phyloP scores from a whole-genome alignment of 139 green algal species.

The Medakamo hakoo region DNA sequence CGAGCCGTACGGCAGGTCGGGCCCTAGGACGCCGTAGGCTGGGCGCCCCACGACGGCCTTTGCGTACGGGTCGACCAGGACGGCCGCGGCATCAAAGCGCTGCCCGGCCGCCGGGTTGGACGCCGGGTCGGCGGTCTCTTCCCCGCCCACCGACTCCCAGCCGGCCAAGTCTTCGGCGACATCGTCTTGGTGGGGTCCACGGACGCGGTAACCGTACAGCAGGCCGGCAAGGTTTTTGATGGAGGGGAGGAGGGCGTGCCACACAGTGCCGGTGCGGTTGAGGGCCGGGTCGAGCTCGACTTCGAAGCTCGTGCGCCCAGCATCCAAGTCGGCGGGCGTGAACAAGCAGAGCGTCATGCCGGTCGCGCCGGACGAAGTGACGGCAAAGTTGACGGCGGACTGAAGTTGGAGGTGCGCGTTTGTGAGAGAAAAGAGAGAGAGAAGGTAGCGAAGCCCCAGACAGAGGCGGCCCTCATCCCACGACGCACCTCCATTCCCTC shows the following conservation, averaged over 20 bases:
- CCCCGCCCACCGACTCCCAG: not conserved
- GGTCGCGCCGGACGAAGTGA: slow-evolving; percentile 41
- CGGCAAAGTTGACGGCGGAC: slow-evolving; percentile 70
- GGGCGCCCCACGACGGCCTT: slow-evolving; percentile 45
- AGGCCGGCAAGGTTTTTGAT: slow-evolving; percentile 36
- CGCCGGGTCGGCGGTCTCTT: not conserved
- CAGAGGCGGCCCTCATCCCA: too few relatives aligned
- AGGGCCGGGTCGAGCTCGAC: slow-evolving; percentile 41
- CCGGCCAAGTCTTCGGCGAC: not conserved
- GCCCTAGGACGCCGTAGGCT: slow-evolving; percentile 56
- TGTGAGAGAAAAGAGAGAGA: too few relatives aligned
- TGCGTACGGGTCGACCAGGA: slow-evolving; percentile 89
- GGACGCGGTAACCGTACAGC: slow-evolving; percentile 40
- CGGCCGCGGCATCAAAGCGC: slow-evolving; percentile 15
- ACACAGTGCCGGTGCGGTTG: slow-evolving; percentile 70
- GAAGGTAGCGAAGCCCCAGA: too few relatives aligned
- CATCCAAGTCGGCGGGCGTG: slow-evolving; percentile 50
- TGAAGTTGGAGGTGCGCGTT: slow-evolving; percentile 25
- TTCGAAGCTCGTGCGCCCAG: slow-evolving; percentile 37
- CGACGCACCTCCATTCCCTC: too few relatives aligned
- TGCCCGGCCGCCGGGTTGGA: not conserved
- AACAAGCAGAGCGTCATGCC: slow-evolving; percentile 69
- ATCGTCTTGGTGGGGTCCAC: not conserved
- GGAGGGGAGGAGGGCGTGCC: slow-evolving; percentile 65
- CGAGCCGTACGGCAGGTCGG: slow-evolving; percentile 34